Evolutionary conservation across 176 grass and related monocot species (phyloP).

Genomic region (Rhipidocladum racemiflorum): DNA sequence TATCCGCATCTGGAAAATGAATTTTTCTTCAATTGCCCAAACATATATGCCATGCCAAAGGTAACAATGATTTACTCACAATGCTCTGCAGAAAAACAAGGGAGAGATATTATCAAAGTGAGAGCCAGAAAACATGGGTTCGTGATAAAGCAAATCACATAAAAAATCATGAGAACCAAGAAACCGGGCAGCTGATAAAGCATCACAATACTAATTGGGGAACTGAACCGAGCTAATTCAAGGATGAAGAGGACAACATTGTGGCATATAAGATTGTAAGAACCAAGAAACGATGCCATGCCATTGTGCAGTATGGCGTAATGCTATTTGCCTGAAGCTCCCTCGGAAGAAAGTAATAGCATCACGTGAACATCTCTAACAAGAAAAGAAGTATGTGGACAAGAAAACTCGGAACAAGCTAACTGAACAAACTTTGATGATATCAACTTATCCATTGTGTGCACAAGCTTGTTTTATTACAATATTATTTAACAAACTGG

Average conservation of each 20-base stretch:
- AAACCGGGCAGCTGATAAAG: not conserved
- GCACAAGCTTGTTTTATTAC: not conserved
- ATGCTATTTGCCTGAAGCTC: not conserved
- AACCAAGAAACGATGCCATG: not conserved
- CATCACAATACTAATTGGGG: not conserved
- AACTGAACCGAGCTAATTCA: not conserved
- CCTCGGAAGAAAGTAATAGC: not conserved
- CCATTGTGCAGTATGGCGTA: not conserved
- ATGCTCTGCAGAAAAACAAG: not conserved
- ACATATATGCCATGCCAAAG: not conserved
- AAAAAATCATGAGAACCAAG: not conserved
- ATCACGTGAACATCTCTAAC: not conserved
- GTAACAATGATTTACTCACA: not conserved
- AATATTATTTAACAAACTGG: not conserved
- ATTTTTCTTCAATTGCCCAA: not conserved
- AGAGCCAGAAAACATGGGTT: not conserved
- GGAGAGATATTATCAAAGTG: not conserved
- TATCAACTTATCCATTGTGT: not conserved
- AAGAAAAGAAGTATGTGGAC: not conserved
- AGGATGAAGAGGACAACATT: not conserved
- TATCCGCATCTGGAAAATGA: constrained; percentile 1
- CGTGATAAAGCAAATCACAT: not conserved
- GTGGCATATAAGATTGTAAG: not conserved
- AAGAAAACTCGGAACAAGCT: not conserved
- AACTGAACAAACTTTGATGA: not conserved